These are phyloP conservation scores for Entomortierella chlamydospora DNA, from an alignment of 192 early-diverging fungal genomes.

Conservation along the genomic window DNA sequence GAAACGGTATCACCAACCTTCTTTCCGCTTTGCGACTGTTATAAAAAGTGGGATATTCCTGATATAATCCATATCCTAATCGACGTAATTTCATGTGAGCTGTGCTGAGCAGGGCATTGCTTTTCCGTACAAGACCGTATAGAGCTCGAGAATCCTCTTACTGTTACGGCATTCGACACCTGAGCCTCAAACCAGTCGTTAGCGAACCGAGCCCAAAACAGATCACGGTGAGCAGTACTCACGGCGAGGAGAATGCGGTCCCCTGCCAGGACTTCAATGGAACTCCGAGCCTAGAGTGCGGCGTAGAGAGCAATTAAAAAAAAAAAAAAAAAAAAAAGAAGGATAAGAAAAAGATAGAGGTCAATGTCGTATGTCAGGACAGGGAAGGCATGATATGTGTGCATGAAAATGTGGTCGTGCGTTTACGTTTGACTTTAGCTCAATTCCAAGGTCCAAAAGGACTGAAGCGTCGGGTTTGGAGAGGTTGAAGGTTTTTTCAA, in stretches of 20 bases:
- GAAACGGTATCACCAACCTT: constrained; percentile 7
- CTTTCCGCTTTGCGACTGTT: constrained; percentile 19
- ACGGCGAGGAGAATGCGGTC: constrained; percentile 29
- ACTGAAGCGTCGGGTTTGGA: constrained; percentile 22
- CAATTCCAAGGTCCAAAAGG: constrained; percentile 24
- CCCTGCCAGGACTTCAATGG: constrained; percentile 14
- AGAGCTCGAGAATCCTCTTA: background rate
- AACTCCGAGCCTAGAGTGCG: constrained; percentile 8
- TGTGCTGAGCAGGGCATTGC: background rate
- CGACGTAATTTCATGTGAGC: background rate
- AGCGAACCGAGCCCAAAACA: constrained; percentile 21
- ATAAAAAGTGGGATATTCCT: constrained; percentile 26
- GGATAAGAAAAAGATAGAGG: no score
- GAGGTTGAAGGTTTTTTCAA: constrained; percentile 1
- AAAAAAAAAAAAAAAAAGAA: no score
- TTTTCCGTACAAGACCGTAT: no score
- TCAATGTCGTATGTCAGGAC: no score
- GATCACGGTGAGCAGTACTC: constrained; percentile 15
- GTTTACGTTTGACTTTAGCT: constrained; percentile 22
- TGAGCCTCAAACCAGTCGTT: constrained; percentile 23
- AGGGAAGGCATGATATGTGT: no score
- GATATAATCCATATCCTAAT: constrained; percentile 25
- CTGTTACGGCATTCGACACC: background rate
- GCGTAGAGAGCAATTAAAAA: no score
- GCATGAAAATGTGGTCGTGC: background rate